phyloP scores from a whole-genome alignment of 352 stramenopile species.

The Phytophthora parvispora region DNA sequence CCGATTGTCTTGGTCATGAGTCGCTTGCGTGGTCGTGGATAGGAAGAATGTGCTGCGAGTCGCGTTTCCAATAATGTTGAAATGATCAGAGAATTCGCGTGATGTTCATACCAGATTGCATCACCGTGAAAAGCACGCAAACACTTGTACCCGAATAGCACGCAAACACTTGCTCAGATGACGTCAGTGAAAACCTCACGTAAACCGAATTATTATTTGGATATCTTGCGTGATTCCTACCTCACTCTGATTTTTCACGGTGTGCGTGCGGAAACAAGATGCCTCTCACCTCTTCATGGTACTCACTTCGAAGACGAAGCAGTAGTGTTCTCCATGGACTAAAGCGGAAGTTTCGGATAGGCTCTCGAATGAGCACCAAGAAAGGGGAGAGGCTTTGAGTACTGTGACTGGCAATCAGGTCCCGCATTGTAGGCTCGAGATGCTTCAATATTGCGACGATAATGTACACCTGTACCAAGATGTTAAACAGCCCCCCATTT shows the following conservation, averaged over 20 bases:
- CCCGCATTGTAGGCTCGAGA: conserved; percentile 50
- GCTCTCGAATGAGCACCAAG: conserved; percentile 42
- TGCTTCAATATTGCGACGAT: conserved; percentile 61
- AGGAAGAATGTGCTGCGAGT: neutral
- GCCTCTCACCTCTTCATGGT: conserved; percentile 48
- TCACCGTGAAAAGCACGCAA: neutral
- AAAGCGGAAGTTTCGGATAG: conserved; percentile 64
- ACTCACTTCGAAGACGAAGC: conserved; percentile 55
- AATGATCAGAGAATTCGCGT: neutral
- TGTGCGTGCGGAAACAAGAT: conserved; percentile 32
- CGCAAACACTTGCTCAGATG: neutral
- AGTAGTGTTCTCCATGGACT: conserved; percentile 47
- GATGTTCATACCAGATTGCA: neutral
- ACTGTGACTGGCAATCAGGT: conserved; percentile 35
- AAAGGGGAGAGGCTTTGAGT: conserved; percentile 41
- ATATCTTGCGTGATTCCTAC: neutral
- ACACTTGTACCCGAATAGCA: neutral
- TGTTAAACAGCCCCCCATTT: neutral
- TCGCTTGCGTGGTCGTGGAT: neutral
- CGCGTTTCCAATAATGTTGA: neutral
- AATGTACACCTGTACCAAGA: conserved; percentile 56
- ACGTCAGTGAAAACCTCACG: neutral
- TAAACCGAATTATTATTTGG: neutral
- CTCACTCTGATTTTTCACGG: neutral
- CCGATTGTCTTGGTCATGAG: conserved; percentile 8